These are phyloP conservation scores for Penicillium paxilli DNA, from an alignment of 495 filamentous ascomycete species.

Conservation along the genomic window DNA sequence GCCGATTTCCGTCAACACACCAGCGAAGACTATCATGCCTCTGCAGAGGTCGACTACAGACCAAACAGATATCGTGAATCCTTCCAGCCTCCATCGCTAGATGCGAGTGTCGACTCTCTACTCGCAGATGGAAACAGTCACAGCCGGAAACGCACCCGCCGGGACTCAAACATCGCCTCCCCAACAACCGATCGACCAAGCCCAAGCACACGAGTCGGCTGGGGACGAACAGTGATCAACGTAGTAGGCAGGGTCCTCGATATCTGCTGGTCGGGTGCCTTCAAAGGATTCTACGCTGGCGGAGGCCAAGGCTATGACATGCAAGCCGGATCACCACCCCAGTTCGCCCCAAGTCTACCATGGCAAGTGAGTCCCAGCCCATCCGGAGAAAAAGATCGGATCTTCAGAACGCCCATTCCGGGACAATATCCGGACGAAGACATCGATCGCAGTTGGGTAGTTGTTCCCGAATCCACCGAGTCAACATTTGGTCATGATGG, in stretches of 20 bases:
- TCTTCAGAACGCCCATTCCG: slow-evolving; percentile 20
- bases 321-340: slow-evolving; percentile 14
- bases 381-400: slow-evolving; percentile 23
- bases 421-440: slow-evolving; percentile 51
- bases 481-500: slow-evolving; percentile 10
- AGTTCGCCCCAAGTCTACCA: slow-evolving; percentile 23
- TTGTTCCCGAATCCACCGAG: slow-evolving; percentile 53
- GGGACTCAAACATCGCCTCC: slow-evolving; percentile 31
- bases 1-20: slow-evolving; percentile 60
- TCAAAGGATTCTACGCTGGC: slow-evolving; percentile 83
- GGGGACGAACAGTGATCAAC: slow-evolving; percentile 50
- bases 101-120: slow-evolving; percentile 32
- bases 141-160: slow-evolving; percentile 43
- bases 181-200: slow-evolving; percentile 20
- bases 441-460: slow-evolving; percentile 69
- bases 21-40: slow-evolving; percentile 46
- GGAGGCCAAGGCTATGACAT: slow-evolving; percentile 70
- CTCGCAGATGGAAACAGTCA: slow-evolving; percentile 28
- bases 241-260: slow-evolving; percentile 79
- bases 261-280: slow-evolving; percentile 72
- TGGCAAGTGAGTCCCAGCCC: slow-evolving; percentile 22
- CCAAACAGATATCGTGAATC: slow-evolving; percentile 46
- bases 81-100: slow-evolving; percentile 32
- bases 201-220: slow-evolving; percentile 29
- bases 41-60: slow-evolving; percentile 45